Evolutionary conservation across 1,284 basidiomycete species (phyloP), one percentile per base, ranked within the genome.

Genomic region (Sanghuangporus baumii): DNA sequence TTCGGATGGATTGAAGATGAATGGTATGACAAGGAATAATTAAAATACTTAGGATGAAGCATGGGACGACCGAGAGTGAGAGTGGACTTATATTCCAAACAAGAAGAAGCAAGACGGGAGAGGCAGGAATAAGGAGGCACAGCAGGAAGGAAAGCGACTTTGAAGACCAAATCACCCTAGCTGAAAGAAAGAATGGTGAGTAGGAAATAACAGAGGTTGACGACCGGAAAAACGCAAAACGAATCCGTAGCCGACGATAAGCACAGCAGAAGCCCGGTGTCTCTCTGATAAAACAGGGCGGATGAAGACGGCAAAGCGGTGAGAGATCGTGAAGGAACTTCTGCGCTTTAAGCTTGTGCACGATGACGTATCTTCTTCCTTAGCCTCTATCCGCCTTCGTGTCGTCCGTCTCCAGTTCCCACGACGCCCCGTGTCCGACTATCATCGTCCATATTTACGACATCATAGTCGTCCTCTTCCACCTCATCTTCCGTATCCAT

Each of bases 341-440:
- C 16, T 18, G 16, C 43, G n/a, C n/a, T 2, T 18, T 46, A 46
- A 3, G 18, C 43, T 14, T 16, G 9, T 46, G 7, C n/a, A n/a
- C 43, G 16, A 4, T 46, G 43, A 46, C 16, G 43, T 12, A 46
- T n/a, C 20, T 46, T 2, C 16, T 14, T 46, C 43, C 23, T 51
- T 51, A 12, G 31, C 43, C 12, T 18, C 46, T 62, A 63, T 58
- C 62, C 62, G 51, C 62, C 62, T 48, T 63, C 57, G 23, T 63
- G 62, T 18, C 62, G 57, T 36, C 62, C 58, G 26, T 63, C 62
- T 20, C 52, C 57, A 26, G 58, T 26, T n/a, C 55, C 47, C 8
- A 54, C 40, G 31, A 52, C 38, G 20, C n/a, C 36, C n/a, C 48
- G n/a, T 23, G 31, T 40, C 16, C 56, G 55, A 46, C n/a, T 14